phyloP scores from a whole-genome alignment of 495 filamentous ascomycete species.

The Rostrohypoxylon terebratum region DNA sequence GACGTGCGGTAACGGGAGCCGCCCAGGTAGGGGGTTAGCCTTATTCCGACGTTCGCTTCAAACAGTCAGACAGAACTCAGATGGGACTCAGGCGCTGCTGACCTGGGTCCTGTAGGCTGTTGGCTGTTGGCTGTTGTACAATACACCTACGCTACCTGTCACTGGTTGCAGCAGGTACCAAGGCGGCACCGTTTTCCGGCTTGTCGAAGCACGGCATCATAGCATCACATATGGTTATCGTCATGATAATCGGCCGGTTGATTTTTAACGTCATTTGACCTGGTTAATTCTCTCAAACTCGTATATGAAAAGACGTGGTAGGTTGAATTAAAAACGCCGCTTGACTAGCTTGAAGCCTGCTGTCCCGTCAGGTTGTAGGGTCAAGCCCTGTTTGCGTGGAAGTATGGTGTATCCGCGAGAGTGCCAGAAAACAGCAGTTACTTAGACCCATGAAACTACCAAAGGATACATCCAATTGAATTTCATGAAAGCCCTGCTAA shows the following conservation, averaged over 20 bases:
- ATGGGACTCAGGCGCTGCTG: not conserved
- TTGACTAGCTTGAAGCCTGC: conserved; percentile 3
- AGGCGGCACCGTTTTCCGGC: conserved; percentile 16
- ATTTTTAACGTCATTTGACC: conserved; percentile 9
- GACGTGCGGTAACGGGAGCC: conserved; percentile 30
- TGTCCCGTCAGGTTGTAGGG: conserved; percentile 1
- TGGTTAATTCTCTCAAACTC: not conserved
- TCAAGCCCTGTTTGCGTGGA: not conserved
- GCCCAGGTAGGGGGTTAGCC: conserved; percentile 1
- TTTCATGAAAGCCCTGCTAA: no score
- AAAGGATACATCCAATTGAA: no score
- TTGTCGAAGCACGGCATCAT: conserved; percentile 12
- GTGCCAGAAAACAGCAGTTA: no score
- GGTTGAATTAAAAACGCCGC: not conserved
- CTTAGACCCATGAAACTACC: no score
- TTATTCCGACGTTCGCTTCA: conserved; percentile 40
- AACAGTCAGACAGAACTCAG: conserved; percentile 5
- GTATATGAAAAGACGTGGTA: not conserved
- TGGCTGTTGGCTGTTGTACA: no score
- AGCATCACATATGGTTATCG: conserved; percentile 13
- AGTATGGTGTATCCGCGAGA: not conserved
- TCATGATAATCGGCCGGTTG: conserved; percentile 7
- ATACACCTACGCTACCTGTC: not conserved
- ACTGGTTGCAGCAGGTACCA: conserved; percentile 18
- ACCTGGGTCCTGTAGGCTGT: no score